Evolutionary conservation across 2,329 filamentous ascomycete genomes (phyloP), one percentile per base, ranked within the genome.

Genomic region (Beauveria sp.): DNA sequence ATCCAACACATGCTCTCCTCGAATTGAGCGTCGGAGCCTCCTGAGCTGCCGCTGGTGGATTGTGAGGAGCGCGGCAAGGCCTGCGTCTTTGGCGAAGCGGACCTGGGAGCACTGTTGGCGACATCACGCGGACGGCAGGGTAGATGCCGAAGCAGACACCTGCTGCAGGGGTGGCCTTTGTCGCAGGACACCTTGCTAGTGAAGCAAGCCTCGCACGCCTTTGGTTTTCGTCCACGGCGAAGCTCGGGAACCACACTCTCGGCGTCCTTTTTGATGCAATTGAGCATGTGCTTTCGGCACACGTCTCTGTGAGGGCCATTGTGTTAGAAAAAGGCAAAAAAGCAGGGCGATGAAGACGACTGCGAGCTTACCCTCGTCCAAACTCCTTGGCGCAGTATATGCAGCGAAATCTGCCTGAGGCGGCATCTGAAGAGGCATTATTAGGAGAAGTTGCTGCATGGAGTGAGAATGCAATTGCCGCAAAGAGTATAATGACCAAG

Each of bases 191-290:
- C 63, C 37, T 70, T 70, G 63, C 68, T 68, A 28, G 63, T 64
- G 55, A 68, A 70, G 57, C 70, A 72, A 2, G 65, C 64, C 22
- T 70, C 69, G 59, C 70, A 72, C 3, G 70, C 69, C 1, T 63
- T 60, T 0, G 68, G 66, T 47, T 68, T 70, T 34, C 70, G 68
- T 16, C 70, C 70, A 5, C 69, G 66, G 43, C 66, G 67, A 9
- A 66, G 63, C 1, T 65, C 64, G 3, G 67, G 66, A 1, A 69
- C 30, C 2, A 56, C 54, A 12, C 57, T 60, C 5, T 61, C 57
- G 24, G 44, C 50, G 30, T 59, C 56, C 18, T 66, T 69, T 40
- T 61, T 62, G 3, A 63, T 59, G 37, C 69, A 70, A 44, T 63
- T 62, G 6, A 64, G 34, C 8, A 65, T 62, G 56, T 70, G 69